Conservation (phyloP, 108 stramenopile genomes). For the Chaetoceros tenuissimus region DNA sequence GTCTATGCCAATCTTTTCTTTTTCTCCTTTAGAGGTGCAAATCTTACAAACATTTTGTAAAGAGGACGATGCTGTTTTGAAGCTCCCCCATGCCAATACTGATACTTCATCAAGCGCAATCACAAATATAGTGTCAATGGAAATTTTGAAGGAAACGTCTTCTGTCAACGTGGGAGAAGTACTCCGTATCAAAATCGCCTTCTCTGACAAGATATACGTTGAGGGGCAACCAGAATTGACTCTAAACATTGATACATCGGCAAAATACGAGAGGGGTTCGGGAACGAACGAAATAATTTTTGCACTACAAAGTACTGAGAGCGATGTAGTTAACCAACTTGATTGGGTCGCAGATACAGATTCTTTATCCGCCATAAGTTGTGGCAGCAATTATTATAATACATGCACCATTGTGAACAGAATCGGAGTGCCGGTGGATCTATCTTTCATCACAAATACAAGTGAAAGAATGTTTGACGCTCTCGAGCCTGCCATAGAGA, state of each 20-base stretch:
- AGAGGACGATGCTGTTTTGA: neutral
- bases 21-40: no score
- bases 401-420: neutral
- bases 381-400: neutral
- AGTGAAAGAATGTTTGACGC: neutral
- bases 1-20: neutral
- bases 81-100: neutral
- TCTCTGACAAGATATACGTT: neutral
- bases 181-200: neutral
- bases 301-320: neutral
- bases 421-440: neutral
- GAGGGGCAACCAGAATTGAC: neutral
- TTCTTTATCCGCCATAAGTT: neutral
- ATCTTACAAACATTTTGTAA: no score
- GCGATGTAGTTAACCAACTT: neutral
- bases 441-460: neutral
- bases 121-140: neutral
- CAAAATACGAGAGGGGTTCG: neutral
- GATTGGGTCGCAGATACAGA: neutral
- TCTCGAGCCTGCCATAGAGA: neutral
- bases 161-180: neutral
- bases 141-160: neutral
- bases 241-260: neutral
- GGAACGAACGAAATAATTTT: neutral
- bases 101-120: neutral